Conservation (phyloP, 441 rosid genomes). For the Populus hybrid region DNA sequence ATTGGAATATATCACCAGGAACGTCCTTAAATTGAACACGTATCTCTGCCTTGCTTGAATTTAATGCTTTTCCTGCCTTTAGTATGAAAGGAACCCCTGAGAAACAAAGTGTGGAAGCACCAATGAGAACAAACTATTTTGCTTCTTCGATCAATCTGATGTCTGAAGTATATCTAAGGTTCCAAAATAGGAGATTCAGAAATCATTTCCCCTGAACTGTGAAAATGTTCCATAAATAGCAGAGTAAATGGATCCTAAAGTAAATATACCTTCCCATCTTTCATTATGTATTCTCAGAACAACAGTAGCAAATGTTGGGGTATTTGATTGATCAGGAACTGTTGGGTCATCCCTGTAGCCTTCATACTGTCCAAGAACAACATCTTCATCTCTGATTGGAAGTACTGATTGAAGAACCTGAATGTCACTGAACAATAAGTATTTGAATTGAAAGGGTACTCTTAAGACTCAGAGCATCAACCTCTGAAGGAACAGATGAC, state of each 20-base stretch:
- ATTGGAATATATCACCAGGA: conserved; percentile 94
- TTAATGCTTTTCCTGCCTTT: conserved; percentile 97
- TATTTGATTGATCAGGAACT: conserved; percentile 85
- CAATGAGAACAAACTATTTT: conserved; percentile 8
- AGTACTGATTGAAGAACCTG: conserved; percentile 95
- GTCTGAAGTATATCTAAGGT: background rate
- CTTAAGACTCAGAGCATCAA: conserved; percentile 5
- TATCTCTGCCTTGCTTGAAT: conserved; percentile 95
- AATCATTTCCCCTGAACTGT: background rate
- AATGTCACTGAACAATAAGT: conserved; percentile 23
- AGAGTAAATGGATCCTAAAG: conserved; percentile 1
- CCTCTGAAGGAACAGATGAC: background rate
- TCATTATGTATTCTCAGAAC: conserved; percentile 84
- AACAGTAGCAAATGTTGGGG: conserved; percentile 92
- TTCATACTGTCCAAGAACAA: conserved; percentile 93
- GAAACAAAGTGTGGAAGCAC: conserved; percentile 18
- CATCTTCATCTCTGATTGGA: conserved; percentile 88
- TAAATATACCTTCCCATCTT: conserved; percentile 93
- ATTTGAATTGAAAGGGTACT: conserved; percentile 8
- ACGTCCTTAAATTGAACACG: conserved; percentile 97
- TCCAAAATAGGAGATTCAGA: conserved; percentile 7
- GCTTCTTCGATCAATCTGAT: conserved; percentile 5
- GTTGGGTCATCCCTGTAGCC: conserved; percentile 93
- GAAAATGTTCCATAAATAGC: background rate
- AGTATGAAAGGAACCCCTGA: conserved; percentile 93